A percentile compares a stretch with the other conserved stretches of the same genome.
Conservation (phyloP, 768 basidiomycete species). For the Collybia sp. region DNA sequence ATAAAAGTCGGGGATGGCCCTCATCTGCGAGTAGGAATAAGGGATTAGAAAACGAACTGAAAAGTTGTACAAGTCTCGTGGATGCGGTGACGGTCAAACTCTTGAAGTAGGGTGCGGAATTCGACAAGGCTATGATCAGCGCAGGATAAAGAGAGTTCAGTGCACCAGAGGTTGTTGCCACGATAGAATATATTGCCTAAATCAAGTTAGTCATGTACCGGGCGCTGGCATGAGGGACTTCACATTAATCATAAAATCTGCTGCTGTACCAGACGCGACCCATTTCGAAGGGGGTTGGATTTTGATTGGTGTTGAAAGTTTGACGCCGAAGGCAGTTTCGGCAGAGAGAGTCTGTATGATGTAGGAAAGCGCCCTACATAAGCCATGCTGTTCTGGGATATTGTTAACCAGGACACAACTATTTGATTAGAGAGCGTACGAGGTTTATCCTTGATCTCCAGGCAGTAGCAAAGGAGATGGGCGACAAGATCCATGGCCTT, state of each 20-base stretch:
- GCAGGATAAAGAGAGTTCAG: slow-evolving; percentile 89
- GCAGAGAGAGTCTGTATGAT: slow-evolving; percentile 90
- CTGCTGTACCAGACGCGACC: slow-evolving; percentile 65
- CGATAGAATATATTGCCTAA: slow-evolving; percentile 84
- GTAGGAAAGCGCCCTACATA: slow-evolving; percentile 87
- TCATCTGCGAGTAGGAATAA: slow-evolving; percentile 89
- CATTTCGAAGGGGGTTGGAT: slow-evolving; percentile 73
- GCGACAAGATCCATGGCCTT: slow-evolving; percentile 73
- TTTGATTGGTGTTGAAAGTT: slow-evolving; percentile 61
- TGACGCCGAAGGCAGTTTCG: slow-evolving; percentile 71
- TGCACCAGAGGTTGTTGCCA: slow-evolving; percentile 81
- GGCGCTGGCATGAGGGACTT: background rate
- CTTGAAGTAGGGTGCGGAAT: slow-evolving; percentile 83
- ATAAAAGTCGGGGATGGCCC: slow-evolving; percentile 89
- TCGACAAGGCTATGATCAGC: slow-evolving; percentile 84
- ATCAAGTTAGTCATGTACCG: slow-evolving; percentile 6
- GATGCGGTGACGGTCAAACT: slow-evolving; percentile 78
- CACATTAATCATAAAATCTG: slow-evolving; percentile 87
- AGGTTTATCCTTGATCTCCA: slow-evolving; percentile 93
- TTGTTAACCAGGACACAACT: slow-evolving; percentile 1
- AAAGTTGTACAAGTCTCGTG: slow-evolving; percentile 81
- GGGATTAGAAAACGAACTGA: slow-evolving; percentile 88
- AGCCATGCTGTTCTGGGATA: slow-evolving; percentile 76
- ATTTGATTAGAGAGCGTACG: slow-evolving; percentile 42
- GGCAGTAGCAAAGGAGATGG: slow-evolving; percentile 73